These are phyloP conservation scores for Dictyostelium intermedium DNA, from an alignment of 78 protist genomes.

Conservation along the genomic window DNA sequence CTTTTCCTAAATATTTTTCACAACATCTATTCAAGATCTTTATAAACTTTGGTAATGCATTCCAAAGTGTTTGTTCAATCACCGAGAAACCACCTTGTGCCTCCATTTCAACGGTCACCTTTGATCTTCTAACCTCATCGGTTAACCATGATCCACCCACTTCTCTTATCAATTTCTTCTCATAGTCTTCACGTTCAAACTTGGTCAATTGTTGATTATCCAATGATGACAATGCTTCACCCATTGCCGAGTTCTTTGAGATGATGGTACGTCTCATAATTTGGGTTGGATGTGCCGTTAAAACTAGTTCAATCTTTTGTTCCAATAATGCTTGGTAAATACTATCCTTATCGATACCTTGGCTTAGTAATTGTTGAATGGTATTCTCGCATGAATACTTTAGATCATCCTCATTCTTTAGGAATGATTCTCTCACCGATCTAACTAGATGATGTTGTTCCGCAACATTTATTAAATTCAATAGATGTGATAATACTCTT, in stretches of 20 bases:
- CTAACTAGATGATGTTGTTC: conserved; percentile 74
- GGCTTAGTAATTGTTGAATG: not conserved
- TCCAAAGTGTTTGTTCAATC: conserved; percentile 82
- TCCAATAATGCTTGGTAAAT: conserved; percentile 38
- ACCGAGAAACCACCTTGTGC: conserved; percentile 80
- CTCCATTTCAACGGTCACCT: conserved; percentile 84
- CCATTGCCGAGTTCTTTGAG: conserved; percentile 46
- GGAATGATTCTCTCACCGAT: conserved; percentile 28
- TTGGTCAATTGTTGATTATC: conserved; percentile 9
- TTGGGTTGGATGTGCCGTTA: conserved; percentile 93
- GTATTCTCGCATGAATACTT: conserved; percentile 61
- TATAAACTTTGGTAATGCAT: conserved; percentile 62
- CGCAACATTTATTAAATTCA: conserved; percentile 66
- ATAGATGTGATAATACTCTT: conserved; percentile 41
- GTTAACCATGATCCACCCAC: conserved; percentile 72
- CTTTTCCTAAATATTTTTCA: not conserved
- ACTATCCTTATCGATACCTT: conserved; percentile 8
- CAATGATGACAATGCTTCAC: conserved; percentile 9
- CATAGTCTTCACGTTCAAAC: conserved; percentile 23
- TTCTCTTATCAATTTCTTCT: conserved; percentile 27
- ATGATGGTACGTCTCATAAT: conserved; percentile 83
- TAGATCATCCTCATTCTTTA: conserved; percentile 17
- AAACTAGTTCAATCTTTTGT: conserved; percentile 86
- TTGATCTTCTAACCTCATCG: conserved; percentile 57
- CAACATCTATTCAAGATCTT: conserved; percentile 55